Base-by-base conservation (phyloP, 1,284 basidiomycete species). In the Trichosporon faecale region DNA sequence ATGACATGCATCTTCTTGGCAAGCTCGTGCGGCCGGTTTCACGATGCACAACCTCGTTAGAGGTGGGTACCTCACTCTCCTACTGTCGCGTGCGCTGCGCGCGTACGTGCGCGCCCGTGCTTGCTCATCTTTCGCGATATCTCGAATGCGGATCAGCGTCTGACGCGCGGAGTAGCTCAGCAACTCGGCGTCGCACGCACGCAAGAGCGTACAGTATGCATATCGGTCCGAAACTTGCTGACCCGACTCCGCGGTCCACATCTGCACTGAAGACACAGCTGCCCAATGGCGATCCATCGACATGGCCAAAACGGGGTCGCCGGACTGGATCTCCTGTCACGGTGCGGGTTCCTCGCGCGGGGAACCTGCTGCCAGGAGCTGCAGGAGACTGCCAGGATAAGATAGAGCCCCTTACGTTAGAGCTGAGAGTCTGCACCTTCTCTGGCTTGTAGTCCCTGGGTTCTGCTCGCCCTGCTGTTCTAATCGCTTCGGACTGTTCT, bases 341-440 rank as follows among this genome's bases (percentile, higher is more conserved):
- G 46, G 46, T 21, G n/a, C 49, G 49, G 49, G 49, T 52, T 25
- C 49, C 49, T 52, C 21, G 49, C 21, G 9, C 49, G 49, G 49
- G 49, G 7, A 52, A 21, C 3, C 18, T 44, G n/a, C 40, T 44
- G 16, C 40, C 9, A 3, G 16, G 11, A 14, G 40, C 40, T n/a
- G n/a, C n/a, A n/a, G n/a, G n/a, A n/a, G n/a, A n/a, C n/a, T n/a
- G 40, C 40, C 40, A 44, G 40, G 40, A 44, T 44, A 44, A 44
- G 40, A 44, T 44, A 44, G 40, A 44, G 40, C 40, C 49, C 49
- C 49, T 52, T 52, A 52, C 49, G 49, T 52, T 52, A 52, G 49
- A 52, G 23, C 40, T 44, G 40, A 3, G 8, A 2, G n/a, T n/a
- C 40, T 44, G 18, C 40, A 18, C 40, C 40, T n/a, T n/a, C n/a